Conservation (phyloP, 2,329 filamentous ascomycete genomes). For the Arthrobotrys musiformis region DNA sequence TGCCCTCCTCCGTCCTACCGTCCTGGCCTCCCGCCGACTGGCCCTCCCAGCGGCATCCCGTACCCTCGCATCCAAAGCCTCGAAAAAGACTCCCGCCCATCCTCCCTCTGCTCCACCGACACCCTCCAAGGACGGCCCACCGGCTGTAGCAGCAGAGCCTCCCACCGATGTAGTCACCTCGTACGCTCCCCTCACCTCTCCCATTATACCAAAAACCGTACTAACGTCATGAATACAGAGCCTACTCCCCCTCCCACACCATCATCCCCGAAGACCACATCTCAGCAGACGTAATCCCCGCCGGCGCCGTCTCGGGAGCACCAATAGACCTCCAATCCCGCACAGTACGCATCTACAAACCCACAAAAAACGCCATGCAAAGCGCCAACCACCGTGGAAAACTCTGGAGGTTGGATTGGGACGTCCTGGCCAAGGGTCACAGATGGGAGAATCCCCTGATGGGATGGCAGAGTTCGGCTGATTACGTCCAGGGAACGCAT, state of each 20-base stretch:
- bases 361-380: constrained; percentile 93
- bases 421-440: constrained; percentile 82
- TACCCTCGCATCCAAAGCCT: constrained; percentile 28
- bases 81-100: constrained; percentile 28
- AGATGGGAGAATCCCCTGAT: constrained; percentile 99
- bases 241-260: constrained; percentile 90
- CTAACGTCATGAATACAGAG: constrained; percentile 66
- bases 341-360: constrained; percentile 94
- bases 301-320: constrained; percentile 88
- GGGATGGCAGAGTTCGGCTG: constrained; percentile 96
- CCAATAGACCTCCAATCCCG: constrained; percentile 93
- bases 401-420: constrained; percentile 99
- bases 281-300: constrained; percentile 70
- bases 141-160: constrained; percentile 33
- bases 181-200: neutral
- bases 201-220: neutral
- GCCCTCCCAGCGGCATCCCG: constrained; percentile 27
- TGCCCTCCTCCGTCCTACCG: constrained; percentile 36
- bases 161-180: constrained; percentile 41
- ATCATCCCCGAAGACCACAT: constrained; percentile 82
- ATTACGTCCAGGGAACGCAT: constrained; percentile 93
- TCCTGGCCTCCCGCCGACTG: constrained; percentile 34
- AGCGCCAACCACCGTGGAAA: constrained; percentile 86
- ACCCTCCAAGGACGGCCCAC: constrained; percentile 27
- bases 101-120: constrained; percentile 39